Conservation (phyloP, 257 asterid genomes). For the Nyctanthes arbortristis region DNA sequence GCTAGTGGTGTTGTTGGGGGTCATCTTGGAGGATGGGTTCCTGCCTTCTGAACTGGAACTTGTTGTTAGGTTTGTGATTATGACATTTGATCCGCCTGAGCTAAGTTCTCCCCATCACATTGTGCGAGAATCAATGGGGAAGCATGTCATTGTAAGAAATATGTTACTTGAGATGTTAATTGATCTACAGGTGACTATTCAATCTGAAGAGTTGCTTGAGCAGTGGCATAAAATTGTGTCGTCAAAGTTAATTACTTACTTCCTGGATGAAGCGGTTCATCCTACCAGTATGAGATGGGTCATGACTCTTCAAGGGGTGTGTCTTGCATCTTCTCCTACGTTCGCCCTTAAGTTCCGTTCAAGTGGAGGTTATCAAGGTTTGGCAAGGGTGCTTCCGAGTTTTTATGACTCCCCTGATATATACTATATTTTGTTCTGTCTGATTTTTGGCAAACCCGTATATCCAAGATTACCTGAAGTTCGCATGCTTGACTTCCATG, state of each 20-base stretch:
- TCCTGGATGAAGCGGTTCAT: constrained; percentile 98
- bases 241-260: constrained; percentile 82
- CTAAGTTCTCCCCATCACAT: constrained; percentile 64
- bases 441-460: constrained; percentile 95
- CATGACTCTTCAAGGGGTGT: constrained; percentile 97
- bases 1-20: constrained; percentile 88
- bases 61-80: constrained; percentile 92
- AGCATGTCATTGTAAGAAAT: constrained; percentile 96
- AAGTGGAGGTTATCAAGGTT: constrained; percentile 98
- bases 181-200: constrained; percentile 95
- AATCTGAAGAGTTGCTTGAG: constrained; percentile 95
- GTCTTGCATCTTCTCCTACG: constrained; percentile 93
- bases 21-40: constrained; percentile 96
- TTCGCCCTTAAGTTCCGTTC: constrained; percentile 92
- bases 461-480: constrained; percentile 99
- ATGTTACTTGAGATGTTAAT: constrained; percentile 99
- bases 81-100: constrained; percentile 98
- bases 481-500: constrained; percentile 95
- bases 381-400: constrained; percentile 94
- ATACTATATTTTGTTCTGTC: constrained; percentile 91
- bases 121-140: constrained; percentile 89
- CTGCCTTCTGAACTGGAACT: constrained; percentile 95
- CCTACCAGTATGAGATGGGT: constrained; percentile 99
- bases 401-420: constrained; percentile 97
- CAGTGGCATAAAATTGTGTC: constrained; percentile 99